A percentile compares a stretch with the other conserved stretches of the same genome.
These are phyloP conservation scores for Amanita subjunquillea DNA, from an alignment of 768 basidiomycete genomes.

Conservation along the genomic window DNA sequence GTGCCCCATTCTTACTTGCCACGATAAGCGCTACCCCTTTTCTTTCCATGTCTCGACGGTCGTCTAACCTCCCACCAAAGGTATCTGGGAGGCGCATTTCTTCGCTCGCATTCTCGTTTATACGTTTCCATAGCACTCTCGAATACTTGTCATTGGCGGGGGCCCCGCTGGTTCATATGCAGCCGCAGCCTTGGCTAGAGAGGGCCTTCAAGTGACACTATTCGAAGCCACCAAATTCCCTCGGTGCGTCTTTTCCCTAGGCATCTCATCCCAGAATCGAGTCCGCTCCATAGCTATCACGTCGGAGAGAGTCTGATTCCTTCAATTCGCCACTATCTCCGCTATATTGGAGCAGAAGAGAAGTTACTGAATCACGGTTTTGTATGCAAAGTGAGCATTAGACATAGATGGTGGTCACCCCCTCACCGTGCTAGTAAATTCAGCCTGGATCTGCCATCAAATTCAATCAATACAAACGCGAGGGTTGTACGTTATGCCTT, in stretches of 20 bases:
- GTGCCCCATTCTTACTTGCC: constrained; percentile 2
- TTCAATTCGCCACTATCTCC: constrained; percentile 46
- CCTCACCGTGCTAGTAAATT: background rate
- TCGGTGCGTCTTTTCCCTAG: constrained; percentile 18
- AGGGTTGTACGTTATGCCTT: constrained; percentile 38
- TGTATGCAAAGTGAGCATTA: constrained; percentile 32
- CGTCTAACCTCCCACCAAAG: constrained; percentile 20
- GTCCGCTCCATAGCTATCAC: constrained; percentile 32
- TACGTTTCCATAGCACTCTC: constrained; percentile 22
- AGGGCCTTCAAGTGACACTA: constrained; percentile 43
- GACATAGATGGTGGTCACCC: background rate
- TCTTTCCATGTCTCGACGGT: constrained; percentile 14
- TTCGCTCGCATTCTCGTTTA: constrained; percentile 1
- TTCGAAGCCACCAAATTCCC: constrained; percentile 48
- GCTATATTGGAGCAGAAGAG: constrained; percentile 48
- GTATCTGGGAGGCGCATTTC: constrained; percentile 9
- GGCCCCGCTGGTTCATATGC: constrained; percentile 51
- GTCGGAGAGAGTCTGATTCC: constrained; percentile 54
- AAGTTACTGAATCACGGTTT: constrained; percentile 41
- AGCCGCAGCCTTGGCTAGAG: constrained; percentile 43
- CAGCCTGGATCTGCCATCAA: constrained; percentile 57
- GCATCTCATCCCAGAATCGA: background rate
- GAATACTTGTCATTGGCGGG: constrained; percentile 38
- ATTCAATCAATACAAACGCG: constrained; percentile 54
- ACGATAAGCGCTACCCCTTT: constrained; percentile 9